These are phyloP conservation scores for Tephrocybe sp. DNA, from an alignment of 768 basidiomycete genomes.

Conservation along the genomic window DNA sequence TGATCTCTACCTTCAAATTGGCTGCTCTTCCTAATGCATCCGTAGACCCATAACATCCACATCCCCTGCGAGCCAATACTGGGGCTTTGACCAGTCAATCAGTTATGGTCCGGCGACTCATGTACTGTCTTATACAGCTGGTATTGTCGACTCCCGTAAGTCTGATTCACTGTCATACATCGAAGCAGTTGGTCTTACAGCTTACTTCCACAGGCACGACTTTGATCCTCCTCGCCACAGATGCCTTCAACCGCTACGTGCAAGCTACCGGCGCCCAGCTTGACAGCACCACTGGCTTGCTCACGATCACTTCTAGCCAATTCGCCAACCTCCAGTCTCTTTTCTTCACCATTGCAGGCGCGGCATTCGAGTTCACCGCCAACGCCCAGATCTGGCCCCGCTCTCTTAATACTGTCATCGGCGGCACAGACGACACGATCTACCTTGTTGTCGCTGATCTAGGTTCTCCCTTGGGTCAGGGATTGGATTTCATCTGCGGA, in stretches of 20 bases:
- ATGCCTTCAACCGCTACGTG: constrained; percentile 43
- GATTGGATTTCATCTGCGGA: constrained; percentile 57
- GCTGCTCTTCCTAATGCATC: background rate
- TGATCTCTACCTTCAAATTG: background rate
- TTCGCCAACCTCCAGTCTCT: constrained; percentile 52
- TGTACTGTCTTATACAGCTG: constrained; percentile 46
- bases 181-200: no score
- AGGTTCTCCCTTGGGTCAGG: constrained; percentile 38
- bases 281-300: constrained; percentile 45
- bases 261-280: constrained; percentile 42
- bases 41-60: constrained; percentile 46
- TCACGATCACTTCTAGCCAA: constrained; percentile 49
- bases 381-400: constrained; percentile 38
- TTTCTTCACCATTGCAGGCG: constrained; percentile 53
- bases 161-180: background rate
- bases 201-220: constrained; percentile 38
- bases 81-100: constrained; percentile 61
- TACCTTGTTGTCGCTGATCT: constrained; percentile 36
- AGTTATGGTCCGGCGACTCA: constrained; percentile 44
- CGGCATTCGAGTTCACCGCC: constrained; percentile 35
- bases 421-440: constrained; percentile 25
- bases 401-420: constrained; percentile 30
- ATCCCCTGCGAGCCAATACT: constrained; percentile 45
- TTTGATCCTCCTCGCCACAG: constrained; percentile 46
- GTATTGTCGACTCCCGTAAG: constrained; percentile 60